Evolutionary conservation across 305 asterid genomes (phyloP), one percentile per base, ranked within the genome.

Genomic region (Coffea humblotiana): DNA sequence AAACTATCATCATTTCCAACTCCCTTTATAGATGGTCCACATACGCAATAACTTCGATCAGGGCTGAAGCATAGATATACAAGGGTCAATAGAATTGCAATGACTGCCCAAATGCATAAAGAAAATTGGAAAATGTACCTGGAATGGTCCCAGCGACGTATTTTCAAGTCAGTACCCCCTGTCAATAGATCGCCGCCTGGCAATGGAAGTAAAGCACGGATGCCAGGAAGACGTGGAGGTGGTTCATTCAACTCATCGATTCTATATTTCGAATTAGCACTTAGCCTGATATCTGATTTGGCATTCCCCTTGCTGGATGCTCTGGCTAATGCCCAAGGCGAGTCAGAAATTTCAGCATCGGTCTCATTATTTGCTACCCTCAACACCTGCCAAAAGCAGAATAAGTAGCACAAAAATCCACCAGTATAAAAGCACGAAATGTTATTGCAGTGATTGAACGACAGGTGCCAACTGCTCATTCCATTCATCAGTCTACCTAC

Each of bases 131-230:
- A 49, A 51, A 78, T 23, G 19, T 71, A 86, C 86, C 98, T 94
- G 88, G 92, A 91, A 83, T 96, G 99, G 82, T 96, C 97, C 98
- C 98, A 96, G 58, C 97, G 92, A 48, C 99, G 99, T 78, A 96
- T 91, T 85, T 90, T 96, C 90, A 96, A 88, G 90, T 96, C 99
- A 64, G 97, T 92, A 74, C 99, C 98, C 86, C 97, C 99, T 2
- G 99, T 94, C 85, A 96, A 84, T 61, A 96, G 86, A 91, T 96
- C 98, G 80, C 99, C 99, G 77, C 98, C 94, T 81, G 98, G 98
- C 85, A 96, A 88, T 16, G 99, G 99, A 84, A 96, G 97, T 92
- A 96, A 90, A 21, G 99, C 90, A 77, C 98, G 99, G 83, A 94
- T 86, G 78, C 99, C 99, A 85, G 98, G 95, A 76, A 92, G 84